Base-by-base conservation (phyloP, 2,329 filamentous ascomycete species). In the Amesomyces nigricolor region DNA sequence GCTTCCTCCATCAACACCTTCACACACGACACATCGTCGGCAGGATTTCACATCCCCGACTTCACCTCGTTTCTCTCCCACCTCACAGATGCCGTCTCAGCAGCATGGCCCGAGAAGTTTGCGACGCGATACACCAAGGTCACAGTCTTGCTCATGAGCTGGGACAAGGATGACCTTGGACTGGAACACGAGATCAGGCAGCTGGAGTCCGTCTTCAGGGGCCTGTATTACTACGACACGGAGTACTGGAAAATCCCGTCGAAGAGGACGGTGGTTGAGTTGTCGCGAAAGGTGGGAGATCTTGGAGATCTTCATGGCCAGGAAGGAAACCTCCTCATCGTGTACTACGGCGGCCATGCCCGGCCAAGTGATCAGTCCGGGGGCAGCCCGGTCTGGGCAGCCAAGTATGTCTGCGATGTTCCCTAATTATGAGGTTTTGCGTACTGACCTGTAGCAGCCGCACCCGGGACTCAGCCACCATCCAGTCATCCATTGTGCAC, bases 261-360 rank as follows among this genome's bases (percentile, higher is more conserved):
- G 1, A 48, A 43, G 19, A 52, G 58, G 9, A 47, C 56, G 1
- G 56, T 52, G 0, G 47, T 52, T 3, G 58, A 59, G 22, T 26
- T 61, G 4, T 58, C 54, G 2, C 50, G 52, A 7, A 58, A 56
- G n/a, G 46, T 62, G 10, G 50, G 51, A 10, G 48, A 46, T 14
- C 11, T 57, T 4, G 29, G 59, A 2, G 58, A 56, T 26, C 38
- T 11, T 3, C 39, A 57, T 32, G 55, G 57, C 9, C 39, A 54
- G 8, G 48, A 61, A 9, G 57, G 56, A 5, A 59, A 59, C 29
- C 57, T 62, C 3, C 14, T 62, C 16, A 57, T 62, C 2, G 22
- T 62, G 7, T 62, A 62, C 48, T 62, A 62, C 17, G 51, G 16
- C 6, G 61, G 61, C 0, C 58, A 62, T 30, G 56, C 60, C 16